Base-by-base conservation (phyloP, 75 land plant species). In the Ceratopteris richardii region DNA sequence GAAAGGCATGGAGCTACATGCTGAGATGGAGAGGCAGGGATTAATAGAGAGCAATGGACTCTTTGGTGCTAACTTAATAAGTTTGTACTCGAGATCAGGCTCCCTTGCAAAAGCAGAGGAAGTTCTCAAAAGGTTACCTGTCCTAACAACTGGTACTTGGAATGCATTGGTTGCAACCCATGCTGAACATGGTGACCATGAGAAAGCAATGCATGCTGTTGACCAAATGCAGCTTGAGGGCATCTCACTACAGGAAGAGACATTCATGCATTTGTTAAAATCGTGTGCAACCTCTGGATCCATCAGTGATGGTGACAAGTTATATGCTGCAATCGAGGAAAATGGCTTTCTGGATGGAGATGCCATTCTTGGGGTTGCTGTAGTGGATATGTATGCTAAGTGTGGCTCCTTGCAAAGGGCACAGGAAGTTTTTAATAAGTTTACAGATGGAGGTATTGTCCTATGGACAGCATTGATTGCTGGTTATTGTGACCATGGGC, bases 81-180 rank as follows among this genome's bases (percentile, higher is more conserved):
- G 75, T 42, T 70, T 75, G 78, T 80, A 75, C 47, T 62, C 64
- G n/a, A 71, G 71, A 61, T 67, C 75, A 51, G 78, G 82, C 1
- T 61, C 40, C 18, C 22, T 71, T 1, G 52, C 60, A 54, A 39
- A 54, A 10, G 78, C 78, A 42, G 25, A 60, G 5, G 11, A 39
- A 53, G 44, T 80, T 11, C 75, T 80, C 40, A 26, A 75, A 0
- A 23, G 16, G 20, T n/a, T 66, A 0, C 29, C 46, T 25, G 20
- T 44, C 16, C 60, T 26, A 66, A 53, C 65, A 44, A 54, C 63
- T 11, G 55, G 69, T 36, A 12, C 76, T 0, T 81, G 83, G 76
- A 76, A 68, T 61, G 69, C 77, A 41, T 69, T 82, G 80, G 63
- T 82, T 16, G 25, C 17, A 29, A 27, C 22, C 13, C 26, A 21